These are phyloP conservation scores for Phylloporus sp. DNA, from an alignment of 768 basidiomycete species.

Conservation along the genomic window DNA sequence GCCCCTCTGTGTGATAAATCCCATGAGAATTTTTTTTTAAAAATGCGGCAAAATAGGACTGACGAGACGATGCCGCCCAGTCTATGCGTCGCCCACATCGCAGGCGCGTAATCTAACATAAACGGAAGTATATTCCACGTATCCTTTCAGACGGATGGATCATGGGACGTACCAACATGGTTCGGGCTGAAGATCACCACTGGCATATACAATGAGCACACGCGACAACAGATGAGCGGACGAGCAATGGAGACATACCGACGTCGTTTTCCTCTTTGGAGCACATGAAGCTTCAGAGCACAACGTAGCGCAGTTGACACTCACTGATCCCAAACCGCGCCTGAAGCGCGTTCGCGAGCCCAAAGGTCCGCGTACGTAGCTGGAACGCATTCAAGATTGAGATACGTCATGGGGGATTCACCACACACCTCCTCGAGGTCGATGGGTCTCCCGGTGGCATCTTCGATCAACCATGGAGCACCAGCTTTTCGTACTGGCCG, in stretches of 20 bases:
- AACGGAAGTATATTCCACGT: neutral
- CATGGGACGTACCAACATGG: slow-evolving; percentile 44
- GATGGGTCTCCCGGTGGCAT: slow-evolving; percentile 42
- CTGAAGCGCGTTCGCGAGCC: slow-evolving; percentile 51
- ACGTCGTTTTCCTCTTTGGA: slow-evolving; percentile 45
- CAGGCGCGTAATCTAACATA: slow-evolving; percentile 47
- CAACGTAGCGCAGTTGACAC: slow-evolving; percentile 9
- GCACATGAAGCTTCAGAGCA: neutral
- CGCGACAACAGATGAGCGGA: neutral
- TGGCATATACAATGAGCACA: slow-evolving; percentile 20
- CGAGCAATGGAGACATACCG: slow-evolving; percentile 33
- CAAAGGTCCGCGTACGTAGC: slow-evolving; percentile 41
- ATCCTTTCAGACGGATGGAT: neutral
- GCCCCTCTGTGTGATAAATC: slow-evolving; percentile 29
- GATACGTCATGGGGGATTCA: neutral
- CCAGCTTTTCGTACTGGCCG: slow-evolving; percentile 43
- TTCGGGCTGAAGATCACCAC: slow-evolving; percentile 65
- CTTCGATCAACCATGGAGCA: slow-evolving; percentile 57
- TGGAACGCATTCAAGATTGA: slow-evolving; percentile 12
- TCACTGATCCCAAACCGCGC: slow-evolving; percentile 46
- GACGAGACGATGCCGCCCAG: slow-evolving; percentile 57
- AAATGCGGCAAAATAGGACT: slow-evolving; percentile 15
- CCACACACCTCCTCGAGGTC: slow-evolving; percentile 44
- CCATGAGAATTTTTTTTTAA: no score
- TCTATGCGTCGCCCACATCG: slow-evolving; percentile 56